Conservation (phyloP, 441 rosid genomes). For the Adansonia rubrostipa region DNA sequence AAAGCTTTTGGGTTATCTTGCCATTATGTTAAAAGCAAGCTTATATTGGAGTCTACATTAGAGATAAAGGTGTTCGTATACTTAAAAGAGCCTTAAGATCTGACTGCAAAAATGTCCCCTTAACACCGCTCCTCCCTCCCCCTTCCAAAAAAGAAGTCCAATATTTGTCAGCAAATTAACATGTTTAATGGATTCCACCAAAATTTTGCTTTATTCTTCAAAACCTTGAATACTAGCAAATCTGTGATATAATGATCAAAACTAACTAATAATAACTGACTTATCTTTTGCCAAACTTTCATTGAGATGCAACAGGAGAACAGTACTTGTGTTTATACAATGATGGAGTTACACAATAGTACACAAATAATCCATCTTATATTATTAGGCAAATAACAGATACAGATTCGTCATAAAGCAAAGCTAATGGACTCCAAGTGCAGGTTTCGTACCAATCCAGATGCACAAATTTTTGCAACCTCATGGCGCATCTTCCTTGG, state of each 20-base stretch:
- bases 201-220: not conserved
- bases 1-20: not conserved
- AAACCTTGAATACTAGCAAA: too few relatives aligned
- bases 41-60: not conserved
- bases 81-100: not conserved
- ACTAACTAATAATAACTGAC: too few relatives aligned
- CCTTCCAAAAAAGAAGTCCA: too few relatives aligned
- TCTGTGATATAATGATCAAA: too few relatives aligned
- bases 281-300: not conserved
- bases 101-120: not conserved
- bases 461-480: conserved; percentile 56
- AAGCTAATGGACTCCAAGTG: conserved; percentile 65
- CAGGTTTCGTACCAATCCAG: conserved; percentile 49
- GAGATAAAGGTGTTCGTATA: not conserved
- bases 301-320: not conserved
- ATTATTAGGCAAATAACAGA: not conserved
- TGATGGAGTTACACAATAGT: not conserved
- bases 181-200: too few relatives aligned
- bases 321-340: not conserved
- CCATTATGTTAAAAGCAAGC: not conserved
- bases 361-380: not conserved
- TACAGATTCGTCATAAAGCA: conserved; percentile 41
- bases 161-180: too few relatives aligned
- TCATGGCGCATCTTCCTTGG: conserved; percentile 59
- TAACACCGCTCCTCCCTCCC: too few relatives aligned